Conservation (phyloP, 2,329 filamentous ascomycete genomes). For the Fusarium nanum region DNA sequence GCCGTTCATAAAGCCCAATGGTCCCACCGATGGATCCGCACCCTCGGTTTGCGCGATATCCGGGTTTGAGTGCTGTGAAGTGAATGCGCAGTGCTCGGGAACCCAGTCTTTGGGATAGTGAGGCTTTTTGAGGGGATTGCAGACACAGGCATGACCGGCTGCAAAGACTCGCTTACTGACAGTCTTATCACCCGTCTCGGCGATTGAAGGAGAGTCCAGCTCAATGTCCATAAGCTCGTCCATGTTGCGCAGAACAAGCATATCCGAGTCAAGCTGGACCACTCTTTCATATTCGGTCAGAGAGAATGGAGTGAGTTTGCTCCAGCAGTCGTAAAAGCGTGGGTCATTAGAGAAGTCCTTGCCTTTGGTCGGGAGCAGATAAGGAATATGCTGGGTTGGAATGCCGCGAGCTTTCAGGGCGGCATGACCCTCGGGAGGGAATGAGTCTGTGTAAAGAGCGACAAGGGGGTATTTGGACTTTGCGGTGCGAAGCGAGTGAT, state of each 20-base stretch:
- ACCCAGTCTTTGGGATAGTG: conserved; percentile 83
- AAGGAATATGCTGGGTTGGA: conserved; percentile 74
- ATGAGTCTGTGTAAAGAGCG: conserved; percentile 83
- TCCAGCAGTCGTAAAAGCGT: conserved; percentile 92
- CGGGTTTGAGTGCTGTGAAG: conserved; percentile 62
- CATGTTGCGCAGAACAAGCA: conserved; percentile 87
- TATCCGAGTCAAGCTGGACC: conserved; percentile 88
- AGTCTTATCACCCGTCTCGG: conserved; percentile 30
- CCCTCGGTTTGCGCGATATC: conserved; percentile 59
- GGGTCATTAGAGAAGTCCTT: conserved; percentile 79
- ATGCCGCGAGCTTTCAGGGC: conserved; percentile 78
- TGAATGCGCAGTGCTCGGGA: conserved; percentile 68
- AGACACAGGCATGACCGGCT: conserved; percentile 85
- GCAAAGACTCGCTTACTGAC: conserved; percentile 76
- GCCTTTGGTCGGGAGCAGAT: conserved; percentile 75
- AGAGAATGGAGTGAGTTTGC: conserved; percentile 83
- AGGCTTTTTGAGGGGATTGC: conserved; percentile 81
- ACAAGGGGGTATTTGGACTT: conserved; percentile 80
- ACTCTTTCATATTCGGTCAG: conserved; percentile 81
- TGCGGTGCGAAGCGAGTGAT: conserved; percentile 76
- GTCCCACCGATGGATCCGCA: conserved; percentile 58
- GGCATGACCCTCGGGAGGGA: conserved; percentile 74
- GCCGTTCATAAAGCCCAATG: conserved; percentile 61
- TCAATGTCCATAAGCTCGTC: conserved; percentile 89
- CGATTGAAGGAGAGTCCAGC: conserved; percentile 65